Base-by-base conservation (phyloP, 1,139 yeast genomes). In the Keqinozyma sinolaborantium region DNA sequence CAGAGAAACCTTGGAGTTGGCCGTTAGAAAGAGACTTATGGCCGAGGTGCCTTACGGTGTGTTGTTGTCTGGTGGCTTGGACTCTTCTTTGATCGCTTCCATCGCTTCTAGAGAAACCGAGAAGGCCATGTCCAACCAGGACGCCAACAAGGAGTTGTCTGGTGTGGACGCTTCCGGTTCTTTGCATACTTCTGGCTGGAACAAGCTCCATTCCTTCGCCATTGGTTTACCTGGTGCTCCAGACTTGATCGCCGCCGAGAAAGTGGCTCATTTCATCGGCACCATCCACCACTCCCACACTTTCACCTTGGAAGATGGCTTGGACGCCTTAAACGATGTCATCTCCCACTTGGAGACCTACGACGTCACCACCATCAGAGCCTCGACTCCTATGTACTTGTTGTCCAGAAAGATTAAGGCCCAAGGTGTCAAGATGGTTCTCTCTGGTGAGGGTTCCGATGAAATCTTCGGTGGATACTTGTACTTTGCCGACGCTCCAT, bases 1-100 rank as follows among this genome's bases (percentile, higher is more conserved):
- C 41, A 83, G 97, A 61, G 84, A 81, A 52, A 60, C 85, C 30
- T 76, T 92, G 55, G 98, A 92, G 64, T 71, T 83, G 68, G 92
- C 98, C 31, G 98, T 92, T 35, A 84, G 97, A 73, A 94, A 92
- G 83, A 83, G 98, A 74, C 77, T 92, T 55, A 92, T 92, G 98
- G 94, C 97, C 35, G 98, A 92, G 69, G 98, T 92, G 40, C 97
- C 98, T 34, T 90, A 87, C 63, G 98, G 98, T 68, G 98, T 92
- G 28, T 71, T 92, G 50, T 73, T 92, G 48, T 87, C 97, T 24
- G 98, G 98, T 57, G 98, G 98, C 44, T 76, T 92, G 51, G 98
- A 92, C 61, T 88, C 97, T 30, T 87, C 97, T 26, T 74, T 92
- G 62, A 92, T 92, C 58, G 98, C 98, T 24, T 64, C 98, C 28